phyloP scores from a whole-genome alignment of 805 yeast genomes.

The Saturnispora sekii region DNA sequence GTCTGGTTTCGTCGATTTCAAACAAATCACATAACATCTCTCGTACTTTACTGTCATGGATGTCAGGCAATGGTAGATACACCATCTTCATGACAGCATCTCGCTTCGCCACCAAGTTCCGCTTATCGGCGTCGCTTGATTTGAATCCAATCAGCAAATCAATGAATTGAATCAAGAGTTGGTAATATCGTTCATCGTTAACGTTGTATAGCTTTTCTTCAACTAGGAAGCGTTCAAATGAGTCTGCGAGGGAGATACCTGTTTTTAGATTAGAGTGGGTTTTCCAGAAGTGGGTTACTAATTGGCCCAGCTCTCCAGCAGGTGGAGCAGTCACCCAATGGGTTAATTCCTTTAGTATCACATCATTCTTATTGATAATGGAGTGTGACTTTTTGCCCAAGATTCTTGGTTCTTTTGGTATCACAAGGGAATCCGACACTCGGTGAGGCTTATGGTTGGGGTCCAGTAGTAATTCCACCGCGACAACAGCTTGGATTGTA shows the following conservation, averaged over 20 bases:
- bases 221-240: constrained; percentile 4
- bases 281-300: not conserved
- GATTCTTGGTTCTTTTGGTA: constrained; percentile 16
- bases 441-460: constrained; percentile 12
- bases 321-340: constrained; percentile 13
- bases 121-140: constrained; percentile 8
- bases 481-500: constrained; percentile 4
- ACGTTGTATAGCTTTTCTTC: not conserved
- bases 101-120: constrained; percentile 7
- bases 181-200: constrained; percentile 6
- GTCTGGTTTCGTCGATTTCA: constrained; percentile 1
- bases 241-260: not conserved
- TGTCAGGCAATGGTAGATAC: constrained; percentile 13
- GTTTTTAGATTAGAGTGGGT: not conserved
- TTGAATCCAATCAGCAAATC: constrained; percentile 14
- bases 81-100: constrained; percentile 6
- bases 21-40: constrained; percentile 10
- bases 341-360: constrained; percentile 17
- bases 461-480: constrained; percentile 20
- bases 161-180: constrained; percentile 10
- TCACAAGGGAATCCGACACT: constrained; percentile 16
- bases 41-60: constrained; percentile 10
- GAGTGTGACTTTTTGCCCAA: constrained; percentile 15
- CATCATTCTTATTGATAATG: constrained; percentile 18
- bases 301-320: not conserved